These are phyloP conservation scores for Cordyceps fumosorosea DNA, from an alignment of 2,329 filamentous ascomycete species.

Conservation along the genomic window DNA sequence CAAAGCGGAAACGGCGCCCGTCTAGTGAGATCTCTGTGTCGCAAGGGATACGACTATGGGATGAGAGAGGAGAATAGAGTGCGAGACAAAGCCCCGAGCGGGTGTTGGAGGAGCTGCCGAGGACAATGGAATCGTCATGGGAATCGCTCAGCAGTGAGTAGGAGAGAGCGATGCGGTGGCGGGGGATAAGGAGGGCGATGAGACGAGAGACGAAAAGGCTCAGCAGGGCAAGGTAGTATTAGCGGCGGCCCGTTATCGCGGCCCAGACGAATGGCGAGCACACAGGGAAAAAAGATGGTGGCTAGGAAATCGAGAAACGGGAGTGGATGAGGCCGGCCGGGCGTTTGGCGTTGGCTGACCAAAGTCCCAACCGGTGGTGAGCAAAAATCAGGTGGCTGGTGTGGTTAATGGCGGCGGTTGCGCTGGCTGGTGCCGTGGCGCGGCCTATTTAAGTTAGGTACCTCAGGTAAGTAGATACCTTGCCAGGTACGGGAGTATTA, in stretches of 20 bases:
- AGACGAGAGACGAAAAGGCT: not conserved
- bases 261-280: not conserved
- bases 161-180: constrained; percentile 1
- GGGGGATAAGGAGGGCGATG: not conserved
- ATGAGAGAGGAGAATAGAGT: not conserved
- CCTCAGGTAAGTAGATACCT: no score
- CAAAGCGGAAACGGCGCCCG: constrained; percentile 2
- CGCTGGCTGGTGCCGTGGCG: not conserved
- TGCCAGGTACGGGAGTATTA: no score
- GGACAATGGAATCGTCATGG: constrained; percentile 7
- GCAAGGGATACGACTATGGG: not conserved
- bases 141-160: not conserved
- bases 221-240: not conserved
- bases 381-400: constrained; percentile 12
- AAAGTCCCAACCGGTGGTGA: constrained; percentile 1
- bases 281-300: constrained; percentile 1
- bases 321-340: not conserved
- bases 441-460: not conserved
- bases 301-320: constrained; percentile 8
- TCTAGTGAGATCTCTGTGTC: not conserved
- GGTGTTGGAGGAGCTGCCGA: not conserved
- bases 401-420: not conserved
- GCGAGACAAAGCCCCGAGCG: not conserved
- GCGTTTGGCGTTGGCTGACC: not conserved
- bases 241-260: constrained; percentile 1